Percentiles rank a stretch among this genome's conserved stretches.
Conservation (phyloP, 257 asterid genomes). For the Solanum chmielewskii region DNA sequence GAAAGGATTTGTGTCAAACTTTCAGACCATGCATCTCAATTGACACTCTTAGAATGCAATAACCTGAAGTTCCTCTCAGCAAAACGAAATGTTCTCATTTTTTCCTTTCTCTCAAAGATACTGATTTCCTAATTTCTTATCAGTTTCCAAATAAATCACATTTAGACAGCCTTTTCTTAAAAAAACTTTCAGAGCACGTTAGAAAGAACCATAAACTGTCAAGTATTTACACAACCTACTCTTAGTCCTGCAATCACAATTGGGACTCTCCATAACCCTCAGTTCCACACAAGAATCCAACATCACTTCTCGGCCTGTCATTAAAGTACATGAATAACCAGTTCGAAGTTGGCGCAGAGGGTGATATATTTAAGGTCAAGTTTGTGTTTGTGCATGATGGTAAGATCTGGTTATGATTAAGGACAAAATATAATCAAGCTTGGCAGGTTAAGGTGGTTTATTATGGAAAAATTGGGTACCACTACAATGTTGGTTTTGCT, state of each 20-base stretch:
- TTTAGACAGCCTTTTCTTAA: background rate
- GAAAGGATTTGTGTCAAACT: background rate
- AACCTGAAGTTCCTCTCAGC: background rate
- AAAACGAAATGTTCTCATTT: background rate
- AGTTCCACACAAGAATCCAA: background rate
- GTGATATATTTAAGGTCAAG: background rate
- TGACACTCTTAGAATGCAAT: background rate
- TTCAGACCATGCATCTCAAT: background rate
- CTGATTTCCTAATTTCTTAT: background rate
- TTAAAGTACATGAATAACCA: background rate
- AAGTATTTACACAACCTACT: background rate
- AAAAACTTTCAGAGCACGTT: background rate
- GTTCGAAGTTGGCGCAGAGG: background rate
- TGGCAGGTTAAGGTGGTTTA: background rate
- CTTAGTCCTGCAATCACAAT: background rate
- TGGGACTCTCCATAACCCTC: background rate
- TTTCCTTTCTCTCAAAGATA: background rate
- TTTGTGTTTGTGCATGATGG: background rate
- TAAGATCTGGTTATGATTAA: background rate
- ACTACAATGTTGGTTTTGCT: background rate
- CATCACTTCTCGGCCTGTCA: background rate
- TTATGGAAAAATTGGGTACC: background rate
- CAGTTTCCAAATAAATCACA: background rate
- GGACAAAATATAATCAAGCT: background rate
- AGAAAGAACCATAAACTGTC: background rate